Evolutionary conservation across 768 basidiomycete genomes (phyloP), one percentile per base, ranked within the genome.

Genomic region (Stropharia rugosoannulata): DNA sequence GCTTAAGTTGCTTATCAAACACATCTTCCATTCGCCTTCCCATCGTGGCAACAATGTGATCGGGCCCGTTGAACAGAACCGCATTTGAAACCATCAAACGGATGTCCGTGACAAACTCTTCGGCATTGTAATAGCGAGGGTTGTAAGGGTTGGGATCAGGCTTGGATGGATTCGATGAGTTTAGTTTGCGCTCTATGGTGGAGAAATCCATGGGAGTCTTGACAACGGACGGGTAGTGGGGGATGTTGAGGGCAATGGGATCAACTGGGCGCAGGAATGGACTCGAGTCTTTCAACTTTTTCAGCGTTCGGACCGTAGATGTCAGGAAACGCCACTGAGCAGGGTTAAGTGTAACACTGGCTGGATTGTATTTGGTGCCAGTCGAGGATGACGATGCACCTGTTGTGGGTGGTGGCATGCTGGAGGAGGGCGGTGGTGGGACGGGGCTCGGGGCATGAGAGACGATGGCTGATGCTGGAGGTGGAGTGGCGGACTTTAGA

Each of bases 141-240:
- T 89, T 89, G 53, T 75, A 70, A 4, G 76, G 73, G 65, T 87
- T 90, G 25, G 78, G 70, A 57, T 92, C 91, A 12, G 84, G 89
- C 66, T 92, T 94, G 50, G 74, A 63, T 2, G 90, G 87, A 64
- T 93, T 95, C 12, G 92, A 92, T 1, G 89, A 84, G 35, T 62
- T 64, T 41, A 98, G 78, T 73, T 98, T 97, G 64, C 83, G 83
- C 73, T 98, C 96, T 56, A 98, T 84, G 42, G 96, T 97, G 3
- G 85, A 80, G 44, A 99, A 81, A 68, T 98, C 97, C 93, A 98
- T 98, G 0, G 97, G 97, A 25, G 80, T 83, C 66, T 87, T 91
- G 73, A 99, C 84, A 67, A 98, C 85, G 43, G 79, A 79, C 36
- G 83, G 83, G 64, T 99, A 99, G 68, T 96, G 93, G 8, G 94